Percentiles rank a stretch among this genome's conserved stretches.
phyloP scores from a whole-genome alignment of 2,329 filamentous ascomycete species.

The Neonectria coccinea region DNA sequence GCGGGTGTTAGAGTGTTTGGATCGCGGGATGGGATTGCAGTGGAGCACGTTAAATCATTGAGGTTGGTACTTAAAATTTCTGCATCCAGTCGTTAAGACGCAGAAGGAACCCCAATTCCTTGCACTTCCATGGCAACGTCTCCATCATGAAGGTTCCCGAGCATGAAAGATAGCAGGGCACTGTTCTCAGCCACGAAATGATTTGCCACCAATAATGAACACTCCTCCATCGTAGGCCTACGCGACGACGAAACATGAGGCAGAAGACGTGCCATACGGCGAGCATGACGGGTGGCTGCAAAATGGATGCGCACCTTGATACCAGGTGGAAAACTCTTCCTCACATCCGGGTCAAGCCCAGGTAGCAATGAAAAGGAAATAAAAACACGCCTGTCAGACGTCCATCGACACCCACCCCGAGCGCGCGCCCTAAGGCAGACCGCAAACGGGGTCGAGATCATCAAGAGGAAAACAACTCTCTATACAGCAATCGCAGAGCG shows the following conservation, averaged over 20 bases:
- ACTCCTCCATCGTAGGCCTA: no score
- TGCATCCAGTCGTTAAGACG: no score
- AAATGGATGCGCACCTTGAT: no score
- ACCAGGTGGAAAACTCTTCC: neutral
- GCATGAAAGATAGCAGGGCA: no score
- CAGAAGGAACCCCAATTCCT: no score
- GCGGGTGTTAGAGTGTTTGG: neutral
- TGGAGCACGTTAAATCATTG: neutral
- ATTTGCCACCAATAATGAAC: no score
- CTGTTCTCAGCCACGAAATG: no score
- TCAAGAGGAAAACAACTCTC: conserved; percentile 2
- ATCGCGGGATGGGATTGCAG: neutral
- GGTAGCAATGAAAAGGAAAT: neutral
- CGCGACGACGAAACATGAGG: no score
- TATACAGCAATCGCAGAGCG: neutral
- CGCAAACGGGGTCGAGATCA: conserved; percentile 1
- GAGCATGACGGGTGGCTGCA: no score
- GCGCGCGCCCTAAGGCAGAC: neutral
- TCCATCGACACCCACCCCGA: conserved; percentile 1
- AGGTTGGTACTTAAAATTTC: neutral
- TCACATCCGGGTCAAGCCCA: neutral
- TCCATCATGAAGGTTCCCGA: no score
- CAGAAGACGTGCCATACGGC: no score
- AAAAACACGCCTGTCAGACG: neutral
- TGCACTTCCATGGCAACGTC: no score